Percentiles rank a stretch among this genome's conserved stretches.
phyloP scores from a whole-genome alignment of 257 asterid genomes.

The Jacaranda copaia region DNA sequence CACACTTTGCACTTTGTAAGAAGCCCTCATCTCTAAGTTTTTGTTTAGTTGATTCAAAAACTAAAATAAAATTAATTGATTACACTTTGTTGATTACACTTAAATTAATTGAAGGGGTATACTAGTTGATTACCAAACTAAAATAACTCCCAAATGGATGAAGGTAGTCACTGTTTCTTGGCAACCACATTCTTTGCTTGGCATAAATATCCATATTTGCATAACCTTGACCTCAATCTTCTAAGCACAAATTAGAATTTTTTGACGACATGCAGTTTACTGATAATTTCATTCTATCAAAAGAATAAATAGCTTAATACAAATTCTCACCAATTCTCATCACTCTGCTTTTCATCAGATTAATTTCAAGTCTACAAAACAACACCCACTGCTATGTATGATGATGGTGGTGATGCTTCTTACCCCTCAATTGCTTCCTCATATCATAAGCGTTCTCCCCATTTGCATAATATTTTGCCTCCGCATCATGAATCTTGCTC shows the following conservation, averaged over 20 bases:
- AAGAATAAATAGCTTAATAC: conserved; percentile 4
- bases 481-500: conserved; percentile 82
- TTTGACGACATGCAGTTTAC: not conserved
- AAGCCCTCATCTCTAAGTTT: too few species aligned
- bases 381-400: conserved; percentile 85
- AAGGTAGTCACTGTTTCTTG: not conserved
- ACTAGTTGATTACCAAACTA: too few species aligned
- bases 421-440: conserved; percentile 90
- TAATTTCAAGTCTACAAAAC: conserved; percentile 72
- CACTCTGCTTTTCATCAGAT: conserved; percentile 54
- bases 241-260: not conserved
- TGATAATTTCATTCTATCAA: conserved; percentile 5
- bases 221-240: conserved; percentile 9
- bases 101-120: too few species aligned
- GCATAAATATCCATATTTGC: not conserved
- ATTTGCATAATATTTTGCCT: conserved; percentile 96
- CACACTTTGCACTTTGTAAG: too few species aligned
- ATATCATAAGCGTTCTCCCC: conserved; percentile 99
- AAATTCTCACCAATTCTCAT: conserved; percentile 14
- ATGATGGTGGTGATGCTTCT: conserved; percentile 57
- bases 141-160: not conserved
- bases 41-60: too few species aligned
- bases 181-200: not conserved
- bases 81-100: too few species aligned
- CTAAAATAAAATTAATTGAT: too few species aligned